A percentile compares a stretch with the other conserved stretches of the same genome.
phyloP scores from a whole-genome alignment of 345 rosid species.

The Citrus maxima region DNA sequence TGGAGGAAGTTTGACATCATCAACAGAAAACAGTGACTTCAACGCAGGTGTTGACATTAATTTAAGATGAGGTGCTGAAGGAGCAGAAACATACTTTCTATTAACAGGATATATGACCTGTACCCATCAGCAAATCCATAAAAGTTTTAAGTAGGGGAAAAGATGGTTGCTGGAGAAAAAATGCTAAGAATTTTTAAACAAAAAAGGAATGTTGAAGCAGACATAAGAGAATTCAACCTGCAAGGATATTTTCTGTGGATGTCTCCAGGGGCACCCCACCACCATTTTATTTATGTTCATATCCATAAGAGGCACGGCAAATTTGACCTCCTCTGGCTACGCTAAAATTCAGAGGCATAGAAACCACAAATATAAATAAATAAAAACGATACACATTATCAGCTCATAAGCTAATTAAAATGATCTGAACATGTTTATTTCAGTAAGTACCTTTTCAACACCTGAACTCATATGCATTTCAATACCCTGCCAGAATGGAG shows the following conservation, averaged over 20 bases:
- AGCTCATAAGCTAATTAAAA: conserved; percentile 6
- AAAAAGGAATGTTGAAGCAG: background rate
- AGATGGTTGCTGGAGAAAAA: background rate
- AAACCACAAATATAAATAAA: conserved; percentile 31
- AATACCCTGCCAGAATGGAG: conserved; percentile 57
- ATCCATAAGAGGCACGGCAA: conserved; percentile 87
- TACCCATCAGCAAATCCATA: conserved; percentile 13
- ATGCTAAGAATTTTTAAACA: background rate
- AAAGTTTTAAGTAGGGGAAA: background rate
- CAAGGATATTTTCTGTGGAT: conserved; percentile 80
- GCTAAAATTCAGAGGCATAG: conserved; percentile 56
- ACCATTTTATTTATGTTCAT: conserved; percentile 79
- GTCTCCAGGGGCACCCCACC: conserved; percentile 83
- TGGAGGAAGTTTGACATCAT: conserved; percentile 89
- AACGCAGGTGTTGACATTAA: conserved; percentile 67
- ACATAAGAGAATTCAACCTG: conserved; percentile 52
- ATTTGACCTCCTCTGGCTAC: conserved; percentile 95
- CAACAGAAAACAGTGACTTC: conserved; percentile 62
- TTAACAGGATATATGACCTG: conserved; percentile 87
- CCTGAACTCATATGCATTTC: conserved; percentile 84
- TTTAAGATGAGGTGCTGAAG: conserved; percentile 83
- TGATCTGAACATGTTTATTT: conserved; percentile 8
- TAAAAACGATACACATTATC: background rate
- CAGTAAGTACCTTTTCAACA: conserved; percentile 73
- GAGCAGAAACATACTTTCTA: conserved; percentile 61